Base-by-base conservation (phyloP, 2,329 filamentous ascomycete genomes). In the Xylaria hypoxylon region DNA sequence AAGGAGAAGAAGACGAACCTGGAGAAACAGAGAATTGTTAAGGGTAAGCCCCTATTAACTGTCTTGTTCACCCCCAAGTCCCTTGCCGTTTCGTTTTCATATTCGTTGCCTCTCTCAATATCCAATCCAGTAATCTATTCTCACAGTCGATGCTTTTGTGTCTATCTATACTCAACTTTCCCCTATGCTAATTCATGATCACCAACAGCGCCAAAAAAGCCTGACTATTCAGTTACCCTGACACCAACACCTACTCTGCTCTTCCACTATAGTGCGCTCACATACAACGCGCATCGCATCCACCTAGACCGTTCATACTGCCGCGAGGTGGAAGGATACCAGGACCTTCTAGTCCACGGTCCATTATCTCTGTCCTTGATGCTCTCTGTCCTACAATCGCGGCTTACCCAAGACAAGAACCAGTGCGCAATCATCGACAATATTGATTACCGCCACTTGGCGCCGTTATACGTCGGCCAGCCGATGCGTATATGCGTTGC, bases 271-370 rank as follows among this genome's bases (percentile, higher is more conserved):
- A 96, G 92, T 22, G 94, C 94, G 0, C 86, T 99, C 38, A 95
- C 92, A 2, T 94, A 93, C 83, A 99, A 99, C 79, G 93, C 93
- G 1, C 96, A 99, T 79, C 84, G 86, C 17, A 97, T 99, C 72
- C 96, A 99, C 80, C 84, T 97, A 24, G 92, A 97, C 77, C 86
- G 85, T 1, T 76, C 84, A 48, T 96, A 93, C 79, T 89, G 89
- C 58, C 85, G 85, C 44, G 81, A 86, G 13, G 82, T 89, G 13
- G 96, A 98, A 78, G 92, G 92, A 11, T 90, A 96, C 77, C 85
- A 85, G 5, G 87, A 89, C 67, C 82, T 93, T 28, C 85, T 98
- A 17, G 92, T 98, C 62, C 96, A 98, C 74, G 96, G 96, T 0
- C 95, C 96, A 0, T 82, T 99, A 60, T 89, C 88, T 1, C 84